phyloP scores from a whole-genome alignment of 2,329 filamentous ascomycete species.

The Colletotrichum higginsianum region DNA sequence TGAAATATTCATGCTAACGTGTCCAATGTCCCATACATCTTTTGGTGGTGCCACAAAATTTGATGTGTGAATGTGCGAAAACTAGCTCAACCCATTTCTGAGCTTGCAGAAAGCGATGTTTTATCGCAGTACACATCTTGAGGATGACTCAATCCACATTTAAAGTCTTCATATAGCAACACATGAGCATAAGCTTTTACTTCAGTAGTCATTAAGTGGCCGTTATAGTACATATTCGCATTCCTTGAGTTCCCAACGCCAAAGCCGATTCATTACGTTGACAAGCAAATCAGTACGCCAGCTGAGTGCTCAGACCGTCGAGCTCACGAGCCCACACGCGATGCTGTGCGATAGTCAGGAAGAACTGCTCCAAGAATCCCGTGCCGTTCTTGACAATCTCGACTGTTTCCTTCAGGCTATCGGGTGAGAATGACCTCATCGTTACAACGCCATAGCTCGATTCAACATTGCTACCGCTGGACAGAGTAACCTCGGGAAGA shows the following conservation, averaged over 20 bases:
- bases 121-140: not conserved
- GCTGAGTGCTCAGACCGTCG: constrained; percentile 75
- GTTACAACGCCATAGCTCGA: constrained; percentile 87
- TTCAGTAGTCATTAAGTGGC: not conserved
- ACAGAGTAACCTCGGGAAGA: constrained; percentile 59
- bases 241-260: not conserved
- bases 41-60: not conserved
- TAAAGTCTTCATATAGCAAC: no score
- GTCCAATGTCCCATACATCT: no score
- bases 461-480: constrained; percentile 63
- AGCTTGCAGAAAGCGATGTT: not conserved
- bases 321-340: constrained; percentile 82
- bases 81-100: no score
- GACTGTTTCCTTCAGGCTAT: constrained; percentile 73
- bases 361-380: constrained; percentile 80
- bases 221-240: not conserved
- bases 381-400: constrained; percentile 76
- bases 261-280: not conserved
- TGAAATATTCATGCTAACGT: no score
- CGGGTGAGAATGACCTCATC: constrained; percentile 65
- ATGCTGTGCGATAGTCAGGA: constrained; percentile 79
- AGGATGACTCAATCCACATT: no score
- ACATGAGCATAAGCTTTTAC: no score
- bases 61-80: no score
- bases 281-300: constrained; percentile 73